A percentile compares a stretch with the other conserved stretches of the same genome.
These are phyloP conservation scores for Tripterygium wilfordii DNA, from an alignment of 177 flowering plant species.

Conservation along the genomic window DNA sequence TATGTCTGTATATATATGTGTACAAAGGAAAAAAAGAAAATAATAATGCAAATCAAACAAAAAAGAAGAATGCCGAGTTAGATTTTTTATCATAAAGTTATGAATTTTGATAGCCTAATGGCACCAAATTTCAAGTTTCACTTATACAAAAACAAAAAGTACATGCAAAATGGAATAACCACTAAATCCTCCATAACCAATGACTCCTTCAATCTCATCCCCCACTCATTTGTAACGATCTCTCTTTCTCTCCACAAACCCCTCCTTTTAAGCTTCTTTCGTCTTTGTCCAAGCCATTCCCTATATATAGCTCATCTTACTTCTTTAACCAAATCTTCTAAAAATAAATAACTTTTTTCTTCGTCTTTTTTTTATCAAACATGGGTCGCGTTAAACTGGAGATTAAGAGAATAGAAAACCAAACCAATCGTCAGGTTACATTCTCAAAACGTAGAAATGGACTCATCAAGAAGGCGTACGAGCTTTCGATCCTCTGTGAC, in stretches of 20 bases:
- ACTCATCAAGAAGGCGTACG: conserved; percentile 75
- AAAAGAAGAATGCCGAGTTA: no score
- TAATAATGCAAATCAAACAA: no score
- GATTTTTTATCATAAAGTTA: no score
- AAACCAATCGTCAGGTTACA: conserved; percentile 76
- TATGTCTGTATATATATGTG: no score
- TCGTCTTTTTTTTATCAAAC: not conserved
- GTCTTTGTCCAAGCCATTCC: conserved; percentile 2
- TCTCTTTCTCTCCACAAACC: conserved; percentile 9
- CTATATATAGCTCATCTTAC: no score
- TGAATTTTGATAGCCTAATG: no score
- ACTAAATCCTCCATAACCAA: conserved; percentile 2
- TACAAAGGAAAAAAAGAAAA: no score
- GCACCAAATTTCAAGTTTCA: no score
- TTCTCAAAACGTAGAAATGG: conserved; percentile 90
- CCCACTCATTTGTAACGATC: conserved; percentile 18
- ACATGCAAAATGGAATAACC: no score
- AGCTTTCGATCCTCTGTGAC: conserved; percentile 68
- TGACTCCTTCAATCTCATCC: conserved; percentile 5
- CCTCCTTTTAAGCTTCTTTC: conserved; percentile 8
- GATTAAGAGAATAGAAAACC: conserved; percentile 84
- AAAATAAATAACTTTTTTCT: not conserved
- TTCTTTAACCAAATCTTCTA: no score
- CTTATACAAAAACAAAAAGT: no score
- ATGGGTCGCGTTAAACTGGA: conserved; percentile 73